Conservation (phyloP, 2,329 filamentous ascomycete species). For the Diplodia corticola region DNA sequence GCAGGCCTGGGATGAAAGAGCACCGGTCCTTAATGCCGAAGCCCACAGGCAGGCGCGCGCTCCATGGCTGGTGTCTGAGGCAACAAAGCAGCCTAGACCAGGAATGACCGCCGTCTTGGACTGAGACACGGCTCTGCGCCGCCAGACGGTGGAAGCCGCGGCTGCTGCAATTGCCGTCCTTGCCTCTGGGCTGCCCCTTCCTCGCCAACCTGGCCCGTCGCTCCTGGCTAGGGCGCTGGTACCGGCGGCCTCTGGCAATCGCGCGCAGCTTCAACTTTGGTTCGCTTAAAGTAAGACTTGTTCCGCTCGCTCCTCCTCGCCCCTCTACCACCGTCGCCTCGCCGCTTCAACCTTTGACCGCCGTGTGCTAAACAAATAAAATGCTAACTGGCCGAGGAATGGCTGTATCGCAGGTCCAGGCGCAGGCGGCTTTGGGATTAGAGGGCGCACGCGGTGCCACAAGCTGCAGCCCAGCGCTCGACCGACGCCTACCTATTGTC, state of each 20-base stretch:
- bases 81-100: slow-evolving; percentile 14
- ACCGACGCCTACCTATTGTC: not conserved
- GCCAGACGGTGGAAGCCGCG: not conserved
- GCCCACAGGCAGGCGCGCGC: not conserved
- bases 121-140: not conserved
- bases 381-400: not conserved
- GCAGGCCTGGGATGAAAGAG: not conserved
- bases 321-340: not conserved
- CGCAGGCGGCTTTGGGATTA: not conserved
- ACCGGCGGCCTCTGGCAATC: not conserved
- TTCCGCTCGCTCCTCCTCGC: too few relatives aligned
- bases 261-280: not conserved
- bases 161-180: not conserved
- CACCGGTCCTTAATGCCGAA: not conserved
- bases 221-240: not conserved
- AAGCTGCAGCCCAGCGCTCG: not conserved
- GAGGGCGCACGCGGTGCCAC: not conserved
- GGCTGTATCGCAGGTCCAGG: not conserved
- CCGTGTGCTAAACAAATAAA: not conserved
- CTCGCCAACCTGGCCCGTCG: not conserved
- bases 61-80: slow-evolving; percentile 4
- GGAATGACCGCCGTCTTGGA: not conserved
- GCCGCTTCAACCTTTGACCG: not conserved
- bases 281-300: not conserved
- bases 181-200: not conserved